A percentile compares a stretch with the other conserved stretches of the same genome.
Evolutionary conservation across 228 moss, liverwort and hornwort species (phyloP).

Genomic region (Sphagnum magellanicum): DNA sequence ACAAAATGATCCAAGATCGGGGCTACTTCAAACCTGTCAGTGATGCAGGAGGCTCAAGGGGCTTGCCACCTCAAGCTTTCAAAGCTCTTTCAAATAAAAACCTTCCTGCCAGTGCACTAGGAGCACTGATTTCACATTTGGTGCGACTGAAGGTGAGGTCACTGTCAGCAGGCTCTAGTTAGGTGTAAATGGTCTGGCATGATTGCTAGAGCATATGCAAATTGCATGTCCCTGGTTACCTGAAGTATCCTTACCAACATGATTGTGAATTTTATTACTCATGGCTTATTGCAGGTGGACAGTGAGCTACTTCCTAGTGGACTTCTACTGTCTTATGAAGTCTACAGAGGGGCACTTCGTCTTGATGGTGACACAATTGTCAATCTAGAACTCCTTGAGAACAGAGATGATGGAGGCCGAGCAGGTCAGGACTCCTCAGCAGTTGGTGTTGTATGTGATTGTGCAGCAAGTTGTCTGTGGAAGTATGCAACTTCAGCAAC

Average conservation of each 20-base stretch:
- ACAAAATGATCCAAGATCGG: slow-evolving; percentile 42
- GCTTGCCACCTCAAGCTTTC: slow-evolving; percentile 55
- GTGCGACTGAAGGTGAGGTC: slow-evolving; percentile 65
- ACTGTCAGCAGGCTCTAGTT: not conserved
- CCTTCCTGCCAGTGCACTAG: slow-evolving; percentile 69
- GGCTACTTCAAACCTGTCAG: slow-evolving; percentile 45
- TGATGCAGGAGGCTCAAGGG: slow-evolving; percentile 20
- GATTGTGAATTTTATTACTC: not conserved
- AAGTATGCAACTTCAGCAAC: too few species aligned
- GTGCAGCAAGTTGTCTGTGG: too few species aligned
- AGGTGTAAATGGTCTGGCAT: not conserved
- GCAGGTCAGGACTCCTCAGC: slow-evolving; percentile 35
- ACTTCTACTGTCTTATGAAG: slow-evolving; percentile 73
- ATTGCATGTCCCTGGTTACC: not conserved
- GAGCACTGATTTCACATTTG: slow-evolving; percentile 76
- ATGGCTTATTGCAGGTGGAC: slow-evolving; percentile 42
- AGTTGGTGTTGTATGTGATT: too few species aligned
- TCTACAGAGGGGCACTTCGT: slow-evolving; percentile 78
- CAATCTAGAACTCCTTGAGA: slow-evolving; percentile 89
- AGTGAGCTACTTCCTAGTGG: slow-evolving; percentile 78
- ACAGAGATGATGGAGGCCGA: slow-evolving; percentile 68
- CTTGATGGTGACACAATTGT: slow-evolving; percentile 85
- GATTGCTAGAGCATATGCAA: not conserved
- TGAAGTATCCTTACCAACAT: not conserved
- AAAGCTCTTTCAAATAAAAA: slow-evolving; percentile 35